Evolutionary conservation across 805 yeast genomes (phyloP).

Genomic region (Starmerella davenportii): DNA sequence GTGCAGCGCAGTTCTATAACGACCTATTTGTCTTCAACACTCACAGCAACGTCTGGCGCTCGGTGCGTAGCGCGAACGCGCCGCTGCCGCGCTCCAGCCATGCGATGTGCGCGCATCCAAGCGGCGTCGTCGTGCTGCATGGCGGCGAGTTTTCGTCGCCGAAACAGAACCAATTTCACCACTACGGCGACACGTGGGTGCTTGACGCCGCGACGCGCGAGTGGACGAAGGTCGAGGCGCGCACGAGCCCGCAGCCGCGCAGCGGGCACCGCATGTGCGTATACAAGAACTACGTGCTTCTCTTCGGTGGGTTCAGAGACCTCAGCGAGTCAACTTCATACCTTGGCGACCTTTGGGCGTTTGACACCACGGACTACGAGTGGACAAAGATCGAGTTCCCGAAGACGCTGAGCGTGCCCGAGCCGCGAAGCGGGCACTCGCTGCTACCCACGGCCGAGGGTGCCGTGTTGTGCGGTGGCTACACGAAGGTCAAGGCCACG

Average conservation of each 20-base stretch:
- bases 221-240: conserved; percentile 73
- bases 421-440: conserved; percentile 86
- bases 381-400: conserved; percentile 87
- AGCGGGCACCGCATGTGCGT: conserved; percentile 82
- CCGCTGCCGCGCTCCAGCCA: conserved; percentile 91
- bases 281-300: conserved; percentile 77
- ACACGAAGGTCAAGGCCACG: conserved; percentile 70
- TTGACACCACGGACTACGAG: conserved; percentile 73
- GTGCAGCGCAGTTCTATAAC: conserved; percentile 53
- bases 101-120: conserved; percentile 82
- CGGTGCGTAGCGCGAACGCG: conserved; percentile 58
- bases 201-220: conserved; percentile 68
- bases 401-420: conserved; percentile 62
- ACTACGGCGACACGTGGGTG: conserved; percentile 92
- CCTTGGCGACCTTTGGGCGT: conserved; percentile 74
- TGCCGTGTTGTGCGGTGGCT: conserved; percentile 80
- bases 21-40: conserved; percentile 58
- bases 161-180: conserved; percentile 86
- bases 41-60: conserved; percentile 69
- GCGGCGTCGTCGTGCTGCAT: conserved; percentile 68
- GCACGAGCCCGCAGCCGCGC: conserved; percentile 56
- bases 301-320: conserved; percentile 89
- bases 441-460: conserved; percentile 64
- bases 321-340: conserved; percentile 70
- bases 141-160: conserved; percentile 98